These are phyloP conservation scores for Austroboletus rostrupii DNA, from an alignment of 1,284 basidiomycete species.

Conservation along the genomic window DNA sequence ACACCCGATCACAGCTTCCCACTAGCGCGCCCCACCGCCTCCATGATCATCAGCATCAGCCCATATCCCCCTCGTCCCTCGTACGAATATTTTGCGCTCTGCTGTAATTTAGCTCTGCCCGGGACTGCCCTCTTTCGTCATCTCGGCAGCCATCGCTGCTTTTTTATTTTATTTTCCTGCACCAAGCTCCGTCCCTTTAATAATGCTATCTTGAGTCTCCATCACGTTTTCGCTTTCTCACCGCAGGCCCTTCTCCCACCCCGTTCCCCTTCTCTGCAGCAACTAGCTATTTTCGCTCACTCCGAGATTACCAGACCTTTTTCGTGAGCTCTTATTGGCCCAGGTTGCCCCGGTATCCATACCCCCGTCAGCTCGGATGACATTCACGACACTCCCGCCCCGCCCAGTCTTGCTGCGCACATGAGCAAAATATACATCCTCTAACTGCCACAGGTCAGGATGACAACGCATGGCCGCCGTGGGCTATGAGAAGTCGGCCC, in stretches of 20 bases:
- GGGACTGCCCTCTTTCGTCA: slow-evolving; percentile 3
- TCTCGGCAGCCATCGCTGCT: neutral
- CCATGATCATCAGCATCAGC: neutral
- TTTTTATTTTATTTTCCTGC: neutral
- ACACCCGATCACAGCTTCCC: slow-evolving; percentile 15
- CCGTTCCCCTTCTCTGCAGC: slow-evolving; percentile 9
- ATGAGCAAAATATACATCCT: too few relatives aligned
- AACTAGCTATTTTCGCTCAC: slow-evolving; percentile 13
- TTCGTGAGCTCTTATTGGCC: slow-evolving; percentile 10
- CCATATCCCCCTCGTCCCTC: neutral
- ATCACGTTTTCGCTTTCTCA: neutral
- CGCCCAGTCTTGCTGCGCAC: neutral
- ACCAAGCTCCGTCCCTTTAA: too few relatives aligned
- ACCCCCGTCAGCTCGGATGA: neutral
- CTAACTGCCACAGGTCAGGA: neutral
- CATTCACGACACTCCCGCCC: neutral
- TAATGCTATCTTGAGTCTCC: neutral
- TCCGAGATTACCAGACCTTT: slow-evolving; percentile 17
- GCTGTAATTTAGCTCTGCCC: slow-evolving; percentile 17
- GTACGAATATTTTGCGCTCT: neutral
- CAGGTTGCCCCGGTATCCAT: slow-evolving; percentile 1
- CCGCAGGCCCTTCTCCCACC: slow-evolving; percentile 4
- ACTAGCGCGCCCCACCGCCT: neutral
- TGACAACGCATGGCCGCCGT: slow-evolving; percentile 8
- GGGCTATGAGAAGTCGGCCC: slow-evolving; percentile 2